Base-by-base conservation (phyloP, 768 basidiomycete genomes). In the Mycena rosella region DNA sequence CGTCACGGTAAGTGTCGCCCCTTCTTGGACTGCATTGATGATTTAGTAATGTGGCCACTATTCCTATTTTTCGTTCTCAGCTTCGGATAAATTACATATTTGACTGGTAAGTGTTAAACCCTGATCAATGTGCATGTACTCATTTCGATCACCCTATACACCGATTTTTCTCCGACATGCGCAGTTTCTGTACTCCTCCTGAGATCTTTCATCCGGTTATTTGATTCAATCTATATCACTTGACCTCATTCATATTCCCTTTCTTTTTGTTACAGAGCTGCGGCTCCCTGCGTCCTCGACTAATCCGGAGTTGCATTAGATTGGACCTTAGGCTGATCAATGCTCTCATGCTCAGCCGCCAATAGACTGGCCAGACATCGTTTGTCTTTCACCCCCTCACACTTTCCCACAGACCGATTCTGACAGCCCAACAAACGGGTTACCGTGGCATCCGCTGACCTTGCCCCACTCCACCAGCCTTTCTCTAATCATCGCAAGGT, bases 201-300 rank as follows among this genome's bases (percentile, higher is more conserved):
- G 55, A 57, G 55, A 13, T 57, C 55, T 29, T 57, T 44, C 51
- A 34, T 54, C 53, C 53, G 32, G 32, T 38, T 54, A 54, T 54
- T 54, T 38, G 53, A 77, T 77, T 54, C 53, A 54, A 54, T 38
- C 53, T 26, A 54, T 54, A n/a, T 54, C 36, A 54, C 53, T 54
- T 54, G 53, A 54, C 34, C 53, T 36, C 53, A 34, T 54, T 54
- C 53, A 38, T 54, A 54, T 38, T 30, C 36, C 30, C 53, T 54
- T 54, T 30, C 53, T 30, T 30, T 54, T 54, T 30, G 53, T 54
- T 54, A 54, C 20, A 30, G n/a, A n/a, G 53, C 53, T 54, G 54
- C 38, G 54, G 54, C 26, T 56, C 54, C 38, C 40, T 57, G 55
- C 40, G 40, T 42, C 55, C 40, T 27, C 55, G 26, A 29, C 55